Conservation (phyloP, 108 stramenopile species). For the Nitzschia sp. region DNA sequence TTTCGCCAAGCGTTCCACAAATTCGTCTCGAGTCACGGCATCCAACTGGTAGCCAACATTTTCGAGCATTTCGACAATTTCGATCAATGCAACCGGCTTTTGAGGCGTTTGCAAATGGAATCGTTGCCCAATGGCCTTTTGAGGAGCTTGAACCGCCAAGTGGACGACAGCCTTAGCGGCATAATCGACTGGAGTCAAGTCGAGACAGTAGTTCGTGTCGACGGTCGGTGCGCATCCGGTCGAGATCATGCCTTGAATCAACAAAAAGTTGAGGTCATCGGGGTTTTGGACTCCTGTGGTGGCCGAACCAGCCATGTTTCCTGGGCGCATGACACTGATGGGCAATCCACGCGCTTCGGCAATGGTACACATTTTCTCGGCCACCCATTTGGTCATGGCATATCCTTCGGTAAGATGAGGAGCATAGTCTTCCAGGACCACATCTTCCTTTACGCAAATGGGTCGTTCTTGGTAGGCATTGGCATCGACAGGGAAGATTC, state of each 20-base stretch:
- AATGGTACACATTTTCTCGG: constrained; percentile 64
- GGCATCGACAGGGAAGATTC: constrained; percentile 65
- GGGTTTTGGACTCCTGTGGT: constrained; percentile 59
- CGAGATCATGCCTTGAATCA: constrained; percentile 50
- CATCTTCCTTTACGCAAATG: constrained; percentile 40
- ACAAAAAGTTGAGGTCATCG: constrained; percentile 68
- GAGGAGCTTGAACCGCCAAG: constrained; percentile 32
- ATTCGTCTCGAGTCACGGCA: constrained; percentile 25
- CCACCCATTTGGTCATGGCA: constrained; percentile 81
- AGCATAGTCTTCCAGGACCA: constrained; percentile 21
- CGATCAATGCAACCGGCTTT: constrained; percentile 17
- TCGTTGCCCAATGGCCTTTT: constrained; percentile 28
- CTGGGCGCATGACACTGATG: constrained; percentile 58
- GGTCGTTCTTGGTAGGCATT: constrained; percentile 28
- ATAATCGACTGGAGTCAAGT: constrained; percentile 78
- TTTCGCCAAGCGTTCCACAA: constrained; percentile 18
- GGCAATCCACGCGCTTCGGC: constrained; percentile 66
- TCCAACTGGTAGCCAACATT: constrained; percentile 15
- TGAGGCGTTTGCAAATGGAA: constrained; percentile 29
- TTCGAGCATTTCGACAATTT: constrained; percentile 22
- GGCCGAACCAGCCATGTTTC: constrained; percentile 66
- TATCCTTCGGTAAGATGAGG: constrained; percentile 56
- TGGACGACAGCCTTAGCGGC: constrained; percentile 68
- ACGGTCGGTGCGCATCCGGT: constrained; percentile 33
- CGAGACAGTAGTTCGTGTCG: constrained; percentile 44